Evolutionary conservation across 768 basidiomycete species (phyloP), one percentile per base, ranked within the genome.

Genomic region (Leccinum incarnatum): DNA sequence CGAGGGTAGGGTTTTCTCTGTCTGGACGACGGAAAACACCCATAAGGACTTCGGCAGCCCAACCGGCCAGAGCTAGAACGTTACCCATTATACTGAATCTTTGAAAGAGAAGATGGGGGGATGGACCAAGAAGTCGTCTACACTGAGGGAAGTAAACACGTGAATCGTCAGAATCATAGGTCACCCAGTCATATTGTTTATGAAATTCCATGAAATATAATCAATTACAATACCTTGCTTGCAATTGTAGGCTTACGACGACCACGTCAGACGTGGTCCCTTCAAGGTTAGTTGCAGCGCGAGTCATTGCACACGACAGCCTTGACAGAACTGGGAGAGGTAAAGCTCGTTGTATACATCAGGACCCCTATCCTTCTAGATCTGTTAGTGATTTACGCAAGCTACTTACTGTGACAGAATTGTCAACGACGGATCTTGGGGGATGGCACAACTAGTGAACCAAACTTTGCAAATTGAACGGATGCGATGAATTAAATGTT

Each of bases 261-360:
- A 71, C 66, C 51, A 75, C 37, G 19, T 72, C 56, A 1, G 74
- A 70, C 19, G 75, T 73, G 7, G 75, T 73, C 4, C 76, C 76
- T 23, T 23, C 23, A 25, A 25, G 25, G 25, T 25, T 25, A 25
- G 25, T 25, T 25, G 25, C 27, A 27, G 27, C 27, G 27, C 27
- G 27, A 6, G 27, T 27, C 27, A 27, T 27, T 27, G 27, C 27
- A 27, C 27, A 27, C 27, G 27, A 27, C 27, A 27, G 27, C 27
- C 27, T 27, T 27, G 27, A 27, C 27, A 27, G 27, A 27, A 27
- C 1, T 27, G 27, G 27, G 27, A 27, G 27, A 27, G 27, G 27
- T 27, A 27, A 27, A 27, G 27, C 5, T 27, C 29, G 27, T n/a
- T 11, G n/a, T 37, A 21, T 30, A 21, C 29, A 19, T 30, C 42